These are phyloP conservation scores for Rhodamnia rubescens DNA, from an alignment of 345 rosid species.

Conservation along the genomic window DNA sequence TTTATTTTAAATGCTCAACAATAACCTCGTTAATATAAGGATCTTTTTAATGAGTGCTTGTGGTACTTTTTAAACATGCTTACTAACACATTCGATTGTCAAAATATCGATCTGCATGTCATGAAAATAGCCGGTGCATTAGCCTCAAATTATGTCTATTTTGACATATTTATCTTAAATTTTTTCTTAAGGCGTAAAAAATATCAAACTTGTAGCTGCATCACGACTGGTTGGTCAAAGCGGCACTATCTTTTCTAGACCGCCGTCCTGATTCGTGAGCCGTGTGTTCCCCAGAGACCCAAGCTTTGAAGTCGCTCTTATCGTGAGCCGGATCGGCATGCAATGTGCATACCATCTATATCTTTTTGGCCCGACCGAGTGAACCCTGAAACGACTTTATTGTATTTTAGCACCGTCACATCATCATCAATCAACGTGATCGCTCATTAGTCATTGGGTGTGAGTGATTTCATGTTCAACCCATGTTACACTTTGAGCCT, in stretches of 20 bases:
- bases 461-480: too few species aligned
- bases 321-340: not conserved
- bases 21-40: not conserved
- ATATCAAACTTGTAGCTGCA: too few species aligned
- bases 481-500: too few species aligned
- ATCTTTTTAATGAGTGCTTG: not conserved
- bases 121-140: not conserved
- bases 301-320: not conserved
- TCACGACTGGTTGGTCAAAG: not conserved
- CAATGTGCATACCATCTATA: not conserved
- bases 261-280: not conserved
- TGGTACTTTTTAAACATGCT: not conserved
- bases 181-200: too few species aligned
- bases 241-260: not conserved
- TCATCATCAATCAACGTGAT: not conserved
- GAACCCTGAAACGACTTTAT: too few species aligned
- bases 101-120: not conserved
- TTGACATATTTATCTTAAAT: too few species aligned
- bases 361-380: not conserved
- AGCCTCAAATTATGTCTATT: too few species aligned
- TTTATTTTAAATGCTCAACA: not conserved
- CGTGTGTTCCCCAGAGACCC: not conserved
- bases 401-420: not conserved
- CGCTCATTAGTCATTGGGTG: not conserved
- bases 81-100: fast-evolving